phyloP scores from a whole-genome alignment of 371 early-diverging fungal species.

The Apophysomyces ossiformis region DNA sequence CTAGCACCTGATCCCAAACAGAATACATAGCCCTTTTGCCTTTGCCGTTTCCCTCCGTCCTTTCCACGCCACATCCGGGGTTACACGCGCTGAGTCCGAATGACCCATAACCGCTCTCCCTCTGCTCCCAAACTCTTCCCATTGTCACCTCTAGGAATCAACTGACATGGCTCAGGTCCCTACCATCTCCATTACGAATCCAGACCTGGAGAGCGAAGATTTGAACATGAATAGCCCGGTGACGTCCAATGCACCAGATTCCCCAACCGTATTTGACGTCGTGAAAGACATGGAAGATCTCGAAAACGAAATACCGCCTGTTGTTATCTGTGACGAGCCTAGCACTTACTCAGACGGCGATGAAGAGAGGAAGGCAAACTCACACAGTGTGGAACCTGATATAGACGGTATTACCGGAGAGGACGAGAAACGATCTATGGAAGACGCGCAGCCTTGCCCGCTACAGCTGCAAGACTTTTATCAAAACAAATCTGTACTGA shows the following conservation, averaged over 20 bases:
- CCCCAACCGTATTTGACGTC: constrained; percentile 51
- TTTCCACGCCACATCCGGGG: constrained; percentile 10
- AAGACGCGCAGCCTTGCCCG: constrained; percentile 5
- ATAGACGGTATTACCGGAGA: constrained; percentile 8
- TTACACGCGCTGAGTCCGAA: constrained; percentile 10
- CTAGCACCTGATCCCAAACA: background rate
- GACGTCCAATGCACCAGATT: constrained; percentile 37
- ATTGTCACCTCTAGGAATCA: constrained; percentile 9
- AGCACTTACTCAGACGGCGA: constrained; percentile 2
- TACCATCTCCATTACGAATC: constrained; percentile 52
- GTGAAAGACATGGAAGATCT: constrained; percentile 45
- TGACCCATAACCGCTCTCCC: background rate
- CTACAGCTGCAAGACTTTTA: constrained; percentile 31
- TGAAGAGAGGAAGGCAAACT: background rate
- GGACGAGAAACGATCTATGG: background rate
- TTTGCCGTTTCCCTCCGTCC: background rate
- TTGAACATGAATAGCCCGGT: constrained; percentile 30
- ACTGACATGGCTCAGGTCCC: constrained; percentile 41
- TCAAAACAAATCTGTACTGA: constrained; percentile 45
- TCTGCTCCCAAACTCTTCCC: constrained; percentile 11
- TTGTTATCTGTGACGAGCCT: constrained; percentile 19
- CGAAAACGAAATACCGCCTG: constrained; percentile 26
- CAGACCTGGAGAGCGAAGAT: constrained; percentile 46
- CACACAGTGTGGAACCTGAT: background rate
- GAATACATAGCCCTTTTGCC: background rate